These are phyloP conservation scores for Rhynchospora pubera DNA, from an alignment of 176 grass and related monocot species.

Conservation along the genomic window DNA sequence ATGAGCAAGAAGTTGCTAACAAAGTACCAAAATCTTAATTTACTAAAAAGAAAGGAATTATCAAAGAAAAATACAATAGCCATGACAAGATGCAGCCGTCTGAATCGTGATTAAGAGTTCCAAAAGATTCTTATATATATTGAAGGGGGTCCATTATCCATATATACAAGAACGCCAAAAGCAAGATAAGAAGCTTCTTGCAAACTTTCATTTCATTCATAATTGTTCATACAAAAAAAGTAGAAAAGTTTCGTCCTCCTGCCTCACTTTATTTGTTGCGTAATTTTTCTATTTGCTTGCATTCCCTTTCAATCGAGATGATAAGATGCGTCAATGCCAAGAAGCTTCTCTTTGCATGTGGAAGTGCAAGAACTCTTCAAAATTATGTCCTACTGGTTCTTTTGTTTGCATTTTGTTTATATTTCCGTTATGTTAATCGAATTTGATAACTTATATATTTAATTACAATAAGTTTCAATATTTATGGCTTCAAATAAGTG, in stretches of 20 bases:
- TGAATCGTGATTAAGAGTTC: not conserved
- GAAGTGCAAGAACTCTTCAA: not conserved
- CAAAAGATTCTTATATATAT: not conserved
- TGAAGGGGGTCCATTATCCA: not conserved
- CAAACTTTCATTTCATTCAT: not conserved
- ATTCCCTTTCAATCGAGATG: no score
- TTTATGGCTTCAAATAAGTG: no score
- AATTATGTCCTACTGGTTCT: not conserved
- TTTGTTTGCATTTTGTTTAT: no score
- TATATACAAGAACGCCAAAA: not conserved
- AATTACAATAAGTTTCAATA: no score
- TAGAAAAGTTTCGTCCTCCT: not conserved
- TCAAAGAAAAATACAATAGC: not conserved
- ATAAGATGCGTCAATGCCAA: not conserved
- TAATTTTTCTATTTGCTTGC: not conserved
- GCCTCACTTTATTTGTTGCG: not conserved
- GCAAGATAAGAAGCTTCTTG: not conserved
- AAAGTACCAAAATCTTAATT: not conserved
- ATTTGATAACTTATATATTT: no score
- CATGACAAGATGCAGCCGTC: not conserved
- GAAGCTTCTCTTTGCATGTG: not conserved
- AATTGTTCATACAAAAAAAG: not conserved
- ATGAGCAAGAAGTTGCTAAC: conserved; percentile 10
- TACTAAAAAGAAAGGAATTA: not conserved
- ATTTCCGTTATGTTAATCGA: no score